These are phyloP conservation scores for Leccinum imitatum DNA, from an alignment of 768 basidiomycete genomes.

Conservation along the genomic window DNA sequence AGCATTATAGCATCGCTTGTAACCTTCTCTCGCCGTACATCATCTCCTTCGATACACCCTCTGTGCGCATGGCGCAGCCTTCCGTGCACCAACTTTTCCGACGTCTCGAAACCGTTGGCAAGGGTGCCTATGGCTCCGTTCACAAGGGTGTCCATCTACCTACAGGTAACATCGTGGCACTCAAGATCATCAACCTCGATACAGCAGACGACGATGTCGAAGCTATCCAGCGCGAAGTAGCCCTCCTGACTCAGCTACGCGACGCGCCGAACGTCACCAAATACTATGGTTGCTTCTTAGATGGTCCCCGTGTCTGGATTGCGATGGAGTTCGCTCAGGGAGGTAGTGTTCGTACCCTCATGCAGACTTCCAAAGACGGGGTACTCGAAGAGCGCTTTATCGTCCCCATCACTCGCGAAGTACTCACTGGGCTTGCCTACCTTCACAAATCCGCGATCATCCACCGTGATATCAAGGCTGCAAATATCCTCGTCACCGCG, in stretches of 20 bases:
- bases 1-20: background rate
- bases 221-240: constrained; percentile 95
- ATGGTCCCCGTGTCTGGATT: constrained; percentile 97
- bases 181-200: constrained; percentile 99
- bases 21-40: background rate
- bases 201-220: constrained; percentile 94
- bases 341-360: constrained; percentile 89
- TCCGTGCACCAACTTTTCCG: constrained; percentile 79
- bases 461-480: constrained; percentile 97
- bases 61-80: constrained; percentile 42
- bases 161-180: constrained; percentile 86
- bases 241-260: constrained; percentile 84
- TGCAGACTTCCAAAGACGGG: constrained; percentile 78
- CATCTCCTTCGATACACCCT: background rate
- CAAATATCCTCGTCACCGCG: constrained; percentile 89
- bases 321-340: constrained; percentile 98
- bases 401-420: constrained; percentile 85
- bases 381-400: constrained; percentile 88
- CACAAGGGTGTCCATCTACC: constrained; percentile 86
- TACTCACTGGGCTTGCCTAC: constrained; percentile 81
- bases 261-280: constrained; percentile 90
- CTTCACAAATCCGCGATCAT: constrained; percentile 94
- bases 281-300: constrained; percentile 95
- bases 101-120: constrained; percentile 90
- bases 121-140: constrained; percentile 95